A percentile compares a stretch with the other conserved stretches of the same genome.
phyloP scores from a whole-genome alignment of 225 moss, liverwort and hornwort genomes.

The Ulota crispa region DNA sequence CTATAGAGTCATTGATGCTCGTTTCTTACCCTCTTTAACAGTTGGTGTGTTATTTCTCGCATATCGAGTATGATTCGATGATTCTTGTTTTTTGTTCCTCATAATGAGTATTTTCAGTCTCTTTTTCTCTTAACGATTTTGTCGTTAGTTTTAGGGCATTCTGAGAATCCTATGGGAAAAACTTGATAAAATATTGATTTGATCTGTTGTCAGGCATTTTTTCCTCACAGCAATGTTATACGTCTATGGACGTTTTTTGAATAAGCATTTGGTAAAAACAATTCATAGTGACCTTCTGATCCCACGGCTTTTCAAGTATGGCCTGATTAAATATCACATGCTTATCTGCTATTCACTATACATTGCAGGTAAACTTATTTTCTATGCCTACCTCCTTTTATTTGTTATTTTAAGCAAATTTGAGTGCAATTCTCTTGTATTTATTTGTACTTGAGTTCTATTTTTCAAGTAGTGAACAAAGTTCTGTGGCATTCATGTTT shows the following conservation, averaged over 20 bases:
- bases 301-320: conserved; percentile 75
- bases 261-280: conserved; percentile 95
- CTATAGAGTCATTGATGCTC: not conserved
- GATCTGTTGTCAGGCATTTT: conserved; percentile 82
- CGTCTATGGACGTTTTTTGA: conserved; percentile 97
- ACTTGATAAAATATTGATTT: conserved; percentile 26
- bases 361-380: conserved; percentile 71
- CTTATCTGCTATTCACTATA: conserved; percentile 98
- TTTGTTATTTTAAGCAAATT: not conserved
- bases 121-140: not conserved
- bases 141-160: not conserved
- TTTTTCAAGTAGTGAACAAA: not conserved
- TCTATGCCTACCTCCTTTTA: not conserved
- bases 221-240: conserved; percentile 98
- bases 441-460: not conserved
- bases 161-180: not conserved
- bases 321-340: conserved; percentile 98
- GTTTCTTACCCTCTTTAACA: not conserved
- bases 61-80: not conserved
- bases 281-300: conserved; percentile 85
- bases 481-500: conserved; percentile 11
- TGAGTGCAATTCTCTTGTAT: not conserved
- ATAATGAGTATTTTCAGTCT: not conserved
- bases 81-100: conserved; percentile 12
- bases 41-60: not conserved